A percentile compares a stretch with the other conserved stretches of the same genome.
Evolutionary conservation across 139 green algal species (phyloP).

Genomic region (Penium margaritaceum): DNA sequence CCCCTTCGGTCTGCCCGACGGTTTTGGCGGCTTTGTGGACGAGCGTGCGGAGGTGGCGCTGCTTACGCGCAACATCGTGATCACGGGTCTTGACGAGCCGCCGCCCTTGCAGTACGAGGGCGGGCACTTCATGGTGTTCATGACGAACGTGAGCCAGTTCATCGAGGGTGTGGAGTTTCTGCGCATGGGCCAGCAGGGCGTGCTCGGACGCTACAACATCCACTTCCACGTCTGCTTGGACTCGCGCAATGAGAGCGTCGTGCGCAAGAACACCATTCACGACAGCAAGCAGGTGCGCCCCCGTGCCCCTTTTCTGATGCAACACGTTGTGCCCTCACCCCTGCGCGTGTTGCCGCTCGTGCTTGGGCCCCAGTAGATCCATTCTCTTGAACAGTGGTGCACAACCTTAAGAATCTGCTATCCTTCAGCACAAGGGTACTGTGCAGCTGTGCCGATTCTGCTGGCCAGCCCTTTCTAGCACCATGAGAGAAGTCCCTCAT

Average conservation of each 20-base stretch:
- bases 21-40: background rate
- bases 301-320: too few species aligned
- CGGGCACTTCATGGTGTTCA: slow-evolving; percentile 38
- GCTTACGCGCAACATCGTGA: slow-evolving; percentile 5
- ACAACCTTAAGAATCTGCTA: too few species aligned
- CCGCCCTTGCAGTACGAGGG: background rate
- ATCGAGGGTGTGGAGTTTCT: slow-evolving; percentile 38
- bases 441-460: too few species aligned
- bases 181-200: slow-evolving; percentile 37
- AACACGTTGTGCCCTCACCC: too few species aligned
- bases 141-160: slow-evolving; percentile 10
- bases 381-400: too few species aligned
- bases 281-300: slow-evolving; percentile 44
- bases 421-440: too few species aligned
- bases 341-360: too few species aligned
- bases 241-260: background rate
- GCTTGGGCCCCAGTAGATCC: too few species aligned
- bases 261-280: slow-evolving; percentile 34
- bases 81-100: background rate
- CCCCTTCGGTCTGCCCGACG: background rate
- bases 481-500: too few species aligned
- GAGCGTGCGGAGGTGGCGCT: background rate
- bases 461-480: too few species aligned
- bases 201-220: slow-evolving; percentile 33
- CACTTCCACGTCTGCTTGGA: slow-evolving; percentile 53